Percentiles rank a stretch among this genome's conserved stretches.
These are phyloP conservation scores for Chrysanthemum seticuspe DNA, from an alignment of 129 eudicot species.

Conservation along the genomic window DNA sequence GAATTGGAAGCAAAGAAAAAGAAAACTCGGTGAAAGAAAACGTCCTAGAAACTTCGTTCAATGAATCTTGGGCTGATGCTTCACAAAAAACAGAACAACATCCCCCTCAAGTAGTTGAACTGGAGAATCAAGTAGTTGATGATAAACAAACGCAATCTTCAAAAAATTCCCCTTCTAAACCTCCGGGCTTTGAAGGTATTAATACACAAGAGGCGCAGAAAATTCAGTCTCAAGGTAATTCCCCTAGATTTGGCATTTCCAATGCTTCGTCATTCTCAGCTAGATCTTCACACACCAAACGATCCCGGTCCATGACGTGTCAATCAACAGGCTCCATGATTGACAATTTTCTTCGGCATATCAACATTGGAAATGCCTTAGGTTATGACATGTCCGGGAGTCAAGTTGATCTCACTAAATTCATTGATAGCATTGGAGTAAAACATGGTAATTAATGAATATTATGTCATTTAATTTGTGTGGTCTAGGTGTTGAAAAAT, in stretches of 20 bases:
- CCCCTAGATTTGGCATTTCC: neutral
- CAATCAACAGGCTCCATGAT: neutral
- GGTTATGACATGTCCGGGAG: neutral
- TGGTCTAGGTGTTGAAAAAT: too few species aligned
- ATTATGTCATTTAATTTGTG: too few species aligned
- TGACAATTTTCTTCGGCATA: neutral
- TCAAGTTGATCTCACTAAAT: neutral
- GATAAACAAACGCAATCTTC: neutral
- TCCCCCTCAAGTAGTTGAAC: neutral
- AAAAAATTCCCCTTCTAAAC: too few species aligned
- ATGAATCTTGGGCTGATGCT: neutral
- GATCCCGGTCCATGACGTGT: neutral
- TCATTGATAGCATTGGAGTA: neutral
- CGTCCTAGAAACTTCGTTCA: neutral
- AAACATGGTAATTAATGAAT: neutral
- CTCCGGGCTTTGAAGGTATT: neutral
- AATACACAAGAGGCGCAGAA: neutral
- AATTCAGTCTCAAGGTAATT: neutral
- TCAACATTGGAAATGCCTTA: neutral
- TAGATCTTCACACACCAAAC: neutral
- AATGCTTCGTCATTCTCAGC: neutral
- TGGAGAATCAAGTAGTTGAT: neutral
- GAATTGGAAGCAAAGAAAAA: too few species aligned
- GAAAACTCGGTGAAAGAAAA: neutral
- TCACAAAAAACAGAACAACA: too few species aligned